Evolutionary conservation across 176 grass and related monocot genomes (phyloP), one percentile per base, ranked within the genome.

Genomic region (Paspalum vaginatum): DNA sequence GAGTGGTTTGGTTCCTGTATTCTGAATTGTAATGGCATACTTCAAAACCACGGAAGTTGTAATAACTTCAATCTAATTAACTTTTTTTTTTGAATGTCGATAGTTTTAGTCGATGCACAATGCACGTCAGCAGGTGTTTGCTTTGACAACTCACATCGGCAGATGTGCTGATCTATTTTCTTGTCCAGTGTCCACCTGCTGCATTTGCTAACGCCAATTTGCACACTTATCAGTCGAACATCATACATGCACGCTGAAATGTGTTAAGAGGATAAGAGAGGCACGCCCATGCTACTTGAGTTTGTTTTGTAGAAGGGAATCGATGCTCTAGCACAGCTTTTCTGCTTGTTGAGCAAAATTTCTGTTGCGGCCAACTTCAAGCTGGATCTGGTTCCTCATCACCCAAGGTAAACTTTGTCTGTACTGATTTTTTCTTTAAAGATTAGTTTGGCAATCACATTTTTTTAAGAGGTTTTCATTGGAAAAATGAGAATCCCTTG

Each of bases 251-350:
- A 72, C 74, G 17, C 4, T 74, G 7, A 78, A 68, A 14, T n/a
- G 42, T 25, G 68, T 32, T 73, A n/a, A 51, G 68, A 83, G 49
- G 60, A 79, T 41, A 50, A 68, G 26, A 81, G 32, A 32, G 32
- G 32, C 32, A 32, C 2, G 17, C 68, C 78, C 50, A 79, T 88
- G 68, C 41, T 84, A 72, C 49, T 51, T 64, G 51, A 51, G 48
- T 26, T 83, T 79, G 75, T 79, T 83, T 38, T 9, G 17, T 51
- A 73, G 51, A 51, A 18, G 32, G 73, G 81, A 79, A 88, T 78
- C 0, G 43, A 79, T 88, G 61, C 42, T 60, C 21, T 22, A n/a
- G 15, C 54, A 25, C 20, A 78, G 11, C 65, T 83, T 73, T 65
- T 78, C 11, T 83, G 25, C 74, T 65, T 2, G 50, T 58, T 65